Evolutionary conservation across 495 filamentous ascomycete species (phyloP), one percentile per base, ranked within the genome.

Genomic region (Massariosphaeria phaeospora): DNA sequence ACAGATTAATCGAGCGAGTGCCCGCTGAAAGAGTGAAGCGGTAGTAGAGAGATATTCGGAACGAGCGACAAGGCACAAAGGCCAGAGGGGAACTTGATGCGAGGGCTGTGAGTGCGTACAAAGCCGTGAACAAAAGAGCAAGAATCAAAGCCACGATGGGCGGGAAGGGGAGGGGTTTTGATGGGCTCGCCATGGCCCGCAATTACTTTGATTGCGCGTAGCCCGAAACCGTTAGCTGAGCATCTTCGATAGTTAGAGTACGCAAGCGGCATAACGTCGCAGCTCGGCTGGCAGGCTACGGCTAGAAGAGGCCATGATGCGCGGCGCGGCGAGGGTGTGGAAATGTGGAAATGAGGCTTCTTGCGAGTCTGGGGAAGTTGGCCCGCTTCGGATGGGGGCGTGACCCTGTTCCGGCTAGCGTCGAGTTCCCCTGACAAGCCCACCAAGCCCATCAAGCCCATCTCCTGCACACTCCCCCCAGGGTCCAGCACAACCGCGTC

Each of bases 11-110:
- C 39, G 21, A 64, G 42, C 90, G 87, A 91, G 75, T 84, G 86
- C 85, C 88, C 87, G 88, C 88, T 91, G 76, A 94, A 94, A 66
- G 88, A 94, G 85, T 91, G 88, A 91, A 91, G 88, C 88, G 86
- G 88, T 90, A 69, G 78, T 83, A 73, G 65, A 73, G 73, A 74
- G 71, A 69, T 51, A 42, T 15, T 13, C 31, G 13, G 52, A 66
- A 68, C 54, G 65, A 68, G 57, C 57, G 65, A 66, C 63, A 35
- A 20, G 61, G 59, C 61, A 59, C 56, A 54, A 46, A 54, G 46
- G 61, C 61, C 61, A 35, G 38, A 38, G 30, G 21, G 17, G 42
- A 38, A 40, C 47, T 51, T 58, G 55, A 52, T 13, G 24, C 41
- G 43, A 57, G 61, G 52, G 52, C 52, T 52, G 50, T 30, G 38